Base-by-base conservation (phyloP, 2,329 filamentous ascomycete genomes). In the Pyricularia pennisetigena region DNA sequence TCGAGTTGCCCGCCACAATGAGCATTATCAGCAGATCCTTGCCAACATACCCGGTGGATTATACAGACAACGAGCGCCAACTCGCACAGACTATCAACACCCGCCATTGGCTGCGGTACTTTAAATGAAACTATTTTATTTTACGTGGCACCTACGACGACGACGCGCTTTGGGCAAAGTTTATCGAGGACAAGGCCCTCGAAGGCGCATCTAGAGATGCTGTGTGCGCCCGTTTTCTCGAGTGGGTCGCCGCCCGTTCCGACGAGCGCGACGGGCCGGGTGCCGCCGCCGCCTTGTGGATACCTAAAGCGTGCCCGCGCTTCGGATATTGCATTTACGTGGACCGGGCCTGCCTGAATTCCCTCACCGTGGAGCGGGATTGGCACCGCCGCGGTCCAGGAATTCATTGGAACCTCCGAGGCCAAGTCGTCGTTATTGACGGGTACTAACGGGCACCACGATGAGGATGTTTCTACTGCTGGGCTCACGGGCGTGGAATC, bases 111-210 rank as follows among this genome's bases (percentile, higher is more conserved):
- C 24, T 64, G 26, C 62, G 62, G 24, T 29, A 65, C 20, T 32
- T n/a, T 26, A 65, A 65, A 41, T 66, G 65, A 35, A 26, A 26
- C 65, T 59, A 57, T 26, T 35, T 66, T 24, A 57, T 66, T 29
- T 30, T 14, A 35, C 65, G 65, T 24, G 32, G 65, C 65, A 49
- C 30, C 7, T 66, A 66, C 26, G 24, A 57, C 65, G 41, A 66
- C 41, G 65, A 66, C 41, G 65, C 9, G 41, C 20, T 28, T 5
- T 66, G 35, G 65, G 65, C 12, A 24, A 41, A 20, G n/a, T 30
- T 32, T 20, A 24, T 65, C 64, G 64, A 65, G 23, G 64, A 65
- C 20, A 16, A 65, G 6, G 14, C 64, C 29, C 64, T 65, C 64
- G 64, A 41, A 8, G 64, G 64, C 64, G 64, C 64, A 10, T 26